Evolutionary conservation across 148 eudicot species (phyloP).

Genomic region (Bassia scoparia): DNA sequence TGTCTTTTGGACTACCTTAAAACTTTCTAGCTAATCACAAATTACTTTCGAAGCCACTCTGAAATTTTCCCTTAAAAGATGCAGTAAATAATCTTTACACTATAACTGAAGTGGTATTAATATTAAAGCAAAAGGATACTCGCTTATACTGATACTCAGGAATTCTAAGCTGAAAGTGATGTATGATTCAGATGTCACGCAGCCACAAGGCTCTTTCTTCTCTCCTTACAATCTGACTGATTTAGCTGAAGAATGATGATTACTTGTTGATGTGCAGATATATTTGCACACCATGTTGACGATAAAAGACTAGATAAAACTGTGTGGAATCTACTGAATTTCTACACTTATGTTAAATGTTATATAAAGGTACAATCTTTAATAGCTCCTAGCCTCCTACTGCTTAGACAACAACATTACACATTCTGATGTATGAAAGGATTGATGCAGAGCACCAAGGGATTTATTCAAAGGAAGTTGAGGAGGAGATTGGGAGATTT

Average conservation of each 20-base stretch:
- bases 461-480: constrained; percentile 75
- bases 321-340: constrained; percentile 79
- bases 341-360: constrained; percentile 64
- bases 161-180: background rate
- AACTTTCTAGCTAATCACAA: background rate
- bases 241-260: background rate
- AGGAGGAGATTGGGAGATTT: constrained; percentile 57
- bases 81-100: background rate
- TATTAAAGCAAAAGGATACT: background rate
- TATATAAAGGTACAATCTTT: constrained; percentile 68
- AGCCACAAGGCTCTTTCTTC: background rate
- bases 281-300: constrained; percentile 59
- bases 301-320: constrained; percentile 77
- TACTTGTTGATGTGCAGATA: constrained; percentile 40
- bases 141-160: background rate
- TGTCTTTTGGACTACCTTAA: constrained; percentile 75
- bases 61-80: background rate
- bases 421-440: constrained; percentile 10
- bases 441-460: constrained; percentile 60
- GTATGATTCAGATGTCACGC: background rate
- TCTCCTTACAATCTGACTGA: background rate
- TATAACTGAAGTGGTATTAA: background rate
- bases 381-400: background rate
- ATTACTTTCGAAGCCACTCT: background rate
- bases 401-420: background rate